Percentiles rank a stretch among this genome's conserved stretches.
Evolutionary conservation across 2,329 filamentous ascomycete genomes (phyloP).

Genomic region (Gaeumannomyces sp.): DNA sequence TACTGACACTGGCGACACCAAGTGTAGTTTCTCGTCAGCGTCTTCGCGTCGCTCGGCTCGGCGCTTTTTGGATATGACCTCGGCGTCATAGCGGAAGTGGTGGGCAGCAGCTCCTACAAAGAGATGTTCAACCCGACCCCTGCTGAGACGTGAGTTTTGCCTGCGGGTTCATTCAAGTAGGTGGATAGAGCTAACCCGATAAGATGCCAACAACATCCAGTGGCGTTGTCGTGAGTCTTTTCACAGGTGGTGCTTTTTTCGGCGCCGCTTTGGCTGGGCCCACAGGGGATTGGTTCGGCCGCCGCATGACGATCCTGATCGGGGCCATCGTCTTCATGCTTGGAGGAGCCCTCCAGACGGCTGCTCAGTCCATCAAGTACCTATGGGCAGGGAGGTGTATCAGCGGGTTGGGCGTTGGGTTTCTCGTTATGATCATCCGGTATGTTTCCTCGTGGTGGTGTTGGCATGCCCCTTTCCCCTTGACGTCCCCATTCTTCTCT

Average conservation of each 20-base stretch:
- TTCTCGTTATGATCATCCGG: slow-evolving; percentile 35
- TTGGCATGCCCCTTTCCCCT: neutral
- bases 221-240: slow-evolving; percentile 69
- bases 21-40: slow-evolving; percentile 41
- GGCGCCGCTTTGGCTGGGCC: slow-evolving; percentile 61
- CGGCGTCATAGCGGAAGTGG: slow-evolving; percentile 45
- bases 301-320: slow-evolving; percentile 64
- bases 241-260: slow-evolving; percentile 71
- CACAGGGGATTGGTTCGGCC: slow-evolving; percentile 57
- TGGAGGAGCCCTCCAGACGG: slow-evolving; percentile 69
- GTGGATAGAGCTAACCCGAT: neutral
- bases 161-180: no score
- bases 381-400: slow-evolving; percentile 66
- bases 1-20: neutral
- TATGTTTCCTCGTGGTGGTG: slow-evolving; percentile 16
- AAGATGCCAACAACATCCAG: slow-evolving; percentile 24
- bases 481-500: neutral
- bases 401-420: slow-evolving; percentile 55
- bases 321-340: slow-evolving; percentile 67
- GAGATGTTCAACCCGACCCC: slow-evolving; percentile 29
- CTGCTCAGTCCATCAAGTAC: slow-evolving; percentile 49
- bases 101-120: slow-evolving; percentile 41
- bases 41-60: slow-evolving; percentile 51
- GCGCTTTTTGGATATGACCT: slow-evolving; percentile 51
- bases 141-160: neutral